Evolutionary conservation across 106 monocot genomes (phyloP), one percentile per base, ranked within the genome.

Genomic region (Dioscorea dumetorum): DNA sequence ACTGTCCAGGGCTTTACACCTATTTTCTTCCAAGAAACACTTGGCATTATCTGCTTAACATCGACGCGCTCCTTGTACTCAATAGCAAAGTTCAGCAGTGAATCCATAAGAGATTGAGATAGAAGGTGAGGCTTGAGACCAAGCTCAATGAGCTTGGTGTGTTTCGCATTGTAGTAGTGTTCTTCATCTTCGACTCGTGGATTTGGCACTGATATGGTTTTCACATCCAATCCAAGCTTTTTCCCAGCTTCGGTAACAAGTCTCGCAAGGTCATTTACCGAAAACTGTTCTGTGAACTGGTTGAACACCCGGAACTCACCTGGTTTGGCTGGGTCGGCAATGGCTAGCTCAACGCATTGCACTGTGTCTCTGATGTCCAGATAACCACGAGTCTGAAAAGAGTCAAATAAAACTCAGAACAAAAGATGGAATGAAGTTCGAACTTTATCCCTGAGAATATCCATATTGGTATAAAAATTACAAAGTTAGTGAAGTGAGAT

Each of bases 271-370:
- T 97, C 84, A 49, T 97, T 97, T 35, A 97, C 86, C 0, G 95
- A 97, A 72, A 91, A 97, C 63, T 87, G 91, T 67, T 95, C 95
- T 1, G 91, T 91, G 77, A 95, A 95, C 73, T 95, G 95, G 84
- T 95, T 95, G 76, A 97, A 97, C 24, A 97, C 91, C 8, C 91
- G 83, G 67, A 97, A 97, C 65, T 91, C 88, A 2, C 95, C 95
- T 13, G 51, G 82, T 63, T 82, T 97, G 57, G 95, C 88, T 22
- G 95, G 91, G 72, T 91, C 91, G 17, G 95, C 88, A 11, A 97
- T 89, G 58, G 91, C 95, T 2, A 97, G 84, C 73, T 97, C 95
- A 18, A 97, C 84, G 52, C 95, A 91, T 66, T 87, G 95, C 9
- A 97, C 88, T 12, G 95, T 97, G 80, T 97, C 95, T 63, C 95